Base-by-base conservation (phyloP, 2,329 filamentous ascomycete genomes). In the Ophiostoma ips region DNA sequence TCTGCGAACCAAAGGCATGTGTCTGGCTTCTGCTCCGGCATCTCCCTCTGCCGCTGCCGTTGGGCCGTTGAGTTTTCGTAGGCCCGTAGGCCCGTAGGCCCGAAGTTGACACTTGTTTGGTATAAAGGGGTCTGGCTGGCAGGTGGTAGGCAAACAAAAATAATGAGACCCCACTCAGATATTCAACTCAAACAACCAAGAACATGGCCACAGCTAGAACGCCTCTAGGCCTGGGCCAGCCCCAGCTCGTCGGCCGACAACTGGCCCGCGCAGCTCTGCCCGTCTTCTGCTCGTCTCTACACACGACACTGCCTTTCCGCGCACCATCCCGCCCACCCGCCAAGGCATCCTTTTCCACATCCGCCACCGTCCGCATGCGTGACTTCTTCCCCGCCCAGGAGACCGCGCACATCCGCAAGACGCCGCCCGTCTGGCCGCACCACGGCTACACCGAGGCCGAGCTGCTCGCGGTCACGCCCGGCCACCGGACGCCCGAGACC, bases 391-490 rank as follows among this genome's bases (percentile, higher is more conserved):
- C 81, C 24, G 62, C 66, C 54, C 75, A 74, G 58, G 73, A 80
- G 58, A 81, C 78, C 3, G 66, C 72, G 18, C 70, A 74, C 51
- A 83, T 86, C 60, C 71, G 75, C 38, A 71, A 70, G 52, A 83
- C 82, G 1, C 73, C 73, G 15, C 70, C 82, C 6, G 75, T 81
- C 54, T 88, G 83, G 82, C 73, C 74, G 31, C 82, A 85, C 60
- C 81, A 80, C 53, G 75, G 81, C 53, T 94, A 86, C 64, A 85
- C 83, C 28, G 75, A 84, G 60, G 73, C 84, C 55, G 83, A 95
- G 63, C 92, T 96, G 84, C 70, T 76, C 21, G 66, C 66, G 18
- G 77, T 96, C 46, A 70, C 72, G 43, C 77, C 90, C 3, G 87
- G 83, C 19, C 90, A 96, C 62, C 83, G 90, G 21, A 65, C 81